Evolutionary conservation across 2,329 filamentous ascomycete genomes (phyloP).

Genomic region (Macroventuria anomochaeta): DNA sequence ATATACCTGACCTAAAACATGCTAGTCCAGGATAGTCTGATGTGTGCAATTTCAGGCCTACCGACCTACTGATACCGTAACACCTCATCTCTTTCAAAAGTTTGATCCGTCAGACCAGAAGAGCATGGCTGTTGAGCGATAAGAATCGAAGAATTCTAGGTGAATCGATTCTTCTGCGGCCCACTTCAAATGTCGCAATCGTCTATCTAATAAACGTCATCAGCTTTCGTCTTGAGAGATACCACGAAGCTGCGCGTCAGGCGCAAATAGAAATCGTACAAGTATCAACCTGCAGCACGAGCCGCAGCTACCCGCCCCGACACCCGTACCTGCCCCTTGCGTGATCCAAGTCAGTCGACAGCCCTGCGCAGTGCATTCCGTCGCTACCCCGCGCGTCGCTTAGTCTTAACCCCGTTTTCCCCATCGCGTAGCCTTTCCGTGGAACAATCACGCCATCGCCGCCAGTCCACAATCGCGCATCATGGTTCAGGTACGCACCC

Average conservation of each 20-base stretch:
- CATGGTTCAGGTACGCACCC: constrained; percentile 37
- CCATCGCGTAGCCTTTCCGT: constrained; percentile 29
- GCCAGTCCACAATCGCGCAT: constrained; percentile 30
- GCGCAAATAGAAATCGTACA: constrained; percentile 4
- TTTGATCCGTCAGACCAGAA: no score
- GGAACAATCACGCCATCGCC: constrained; percentile 38
- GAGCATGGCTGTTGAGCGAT: no score
- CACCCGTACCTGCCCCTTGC: constrained; percentile 11
- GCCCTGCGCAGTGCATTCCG: constrained; percentile 8
- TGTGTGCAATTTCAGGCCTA: no score
- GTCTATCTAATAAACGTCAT: constrained; percentile 15
- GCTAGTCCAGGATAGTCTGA: no score
- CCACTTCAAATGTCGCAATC: constrained; percentile 22
- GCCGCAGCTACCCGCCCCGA: constrained; percentile 20
- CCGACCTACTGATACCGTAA: no score
- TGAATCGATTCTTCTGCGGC: constrained; percentile 1
- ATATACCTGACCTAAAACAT: no score
- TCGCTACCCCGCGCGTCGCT: constrained; percentile 16
- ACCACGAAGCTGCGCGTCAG: constrained; percentile 7
- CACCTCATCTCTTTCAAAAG: no score
- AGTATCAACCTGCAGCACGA: constrained; percentile 13
- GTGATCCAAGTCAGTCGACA: constrained; percentile 13
- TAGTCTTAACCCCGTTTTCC: constrained; percentile 10
- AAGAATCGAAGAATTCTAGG: constrained; percentile 1
- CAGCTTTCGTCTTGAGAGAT: constrained; percentile 1